phyloP scores from a whole-genome alignment of 2,329 filamentous ascomycete species.

The Aspergillus terreus region DNA sequence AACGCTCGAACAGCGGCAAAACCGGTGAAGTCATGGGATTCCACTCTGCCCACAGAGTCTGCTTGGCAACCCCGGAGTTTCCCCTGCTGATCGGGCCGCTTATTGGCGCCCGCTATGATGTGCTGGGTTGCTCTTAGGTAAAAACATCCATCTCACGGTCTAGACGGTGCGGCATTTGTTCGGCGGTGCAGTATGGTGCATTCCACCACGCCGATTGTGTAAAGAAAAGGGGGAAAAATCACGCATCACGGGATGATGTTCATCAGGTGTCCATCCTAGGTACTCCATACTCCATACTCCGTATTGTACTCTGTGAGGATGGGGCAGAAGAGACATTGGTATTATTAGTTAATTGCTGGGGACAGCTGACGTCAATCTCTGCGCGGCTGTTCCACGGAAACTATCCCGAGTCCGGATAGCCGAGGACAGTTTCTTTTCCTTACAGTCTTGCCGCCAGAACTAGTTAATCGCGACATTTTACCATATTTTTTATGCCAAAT shows the following conservation, averaged over 20 bases:
- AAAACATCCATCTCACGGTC: neutral
- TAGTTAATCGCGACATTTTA: too few species aligned
- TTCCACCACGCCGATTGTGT: neutral
- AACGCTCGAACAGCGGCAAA: neutral
- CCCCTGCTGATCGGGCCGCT: neutral
- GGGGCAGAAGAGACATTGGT: too few species aligned
- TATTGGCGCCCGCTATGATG: too few species aligned
- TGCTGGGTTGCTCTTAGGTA: neutral
- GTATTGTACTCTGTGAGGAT: too few species aligned
- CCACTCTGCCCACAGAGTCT: neutral
- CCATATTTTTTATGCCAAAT: too few species aligned
- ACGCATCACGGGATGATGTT: neutral
- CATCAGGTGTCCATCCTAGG: neutral
- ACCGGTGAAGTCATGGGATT: neutral
- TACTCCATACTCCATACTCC: too few species aligned
- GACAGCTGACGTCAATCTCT: too few species aligned
- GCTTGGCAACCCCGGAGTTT: neutral
- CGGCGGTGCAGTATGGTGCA: neutral
- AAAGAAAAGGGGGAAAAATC: neutral
- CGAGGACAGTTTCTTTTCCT: too few species aligned
- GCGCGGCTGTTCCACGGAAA: too few species aligned
- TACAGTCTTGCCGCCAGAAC: too few species aligned
- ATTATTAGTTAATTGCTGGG: too few species aligned
- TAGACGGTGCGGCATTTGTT: neutral
- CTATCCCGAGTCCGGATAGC: too few species aligned